These are phyloP conservation scores for Termitomyces sp. DNA, from an alignment of 768 basidiomycete species.

Conservation along the genomic window DNA sequence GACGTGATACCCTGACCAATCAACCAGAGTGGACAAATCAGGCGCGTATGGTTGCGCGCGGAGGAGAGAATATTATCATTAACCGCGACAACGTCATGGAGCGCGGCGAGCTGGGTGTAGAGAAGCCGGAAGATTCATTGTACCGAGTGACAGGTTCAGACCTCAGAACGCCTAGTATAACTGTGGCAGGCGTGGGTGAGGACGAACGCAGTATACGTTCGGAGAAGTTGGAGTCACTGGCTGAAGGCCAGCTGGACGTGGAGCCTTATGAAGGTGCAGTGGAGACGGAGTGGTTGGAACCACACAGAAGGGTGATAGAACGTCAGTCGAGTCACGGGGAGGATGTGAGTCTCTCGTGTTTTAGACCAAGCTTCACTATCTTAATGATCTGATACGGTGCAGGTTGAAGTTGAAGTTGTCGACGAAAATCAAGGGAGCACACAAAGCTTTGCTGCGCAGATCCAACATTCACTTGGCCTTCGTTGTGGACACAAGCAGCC, in stretches of 20 bases:
- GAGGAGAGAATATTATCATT: conserved; percentile 69
- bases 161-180: conserved; percentile 12
- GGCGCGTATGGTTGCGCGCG: conserved; percentile 61
- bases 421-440: conserved; percentile 24
- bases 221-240: conserved; percentile 5
- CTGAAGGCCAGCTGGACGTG: conserved; percentile 21
- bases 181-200: conserved; percentile 6
- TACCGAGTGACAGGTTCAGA: conserved; percentile 2
- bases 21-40: conserved; percentile 81
- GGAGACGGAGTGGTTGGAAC: conserved; percentile 64
- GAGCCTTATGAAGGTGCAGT: conserved; percentile 39
- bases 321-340: conserved; percentile 49
- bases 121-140: conserved; percentile 8
- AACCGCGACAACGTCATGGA: conserved; percentile 72
- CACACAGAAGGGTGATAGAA: conserved; percentile 62
- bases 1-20: conserved; percentile 41
- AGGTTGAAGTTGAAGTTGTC: conserved; percentile 64
- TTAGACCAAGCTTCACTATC: neutral
- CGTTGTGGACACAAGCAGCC: conserved; percentile 7
- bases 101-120: conserved; percentile 13
- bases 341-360: conserved; percentile 43
- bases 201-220: conserved; percentile 10
- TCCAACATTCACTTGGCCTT: conserved; percentile 8
- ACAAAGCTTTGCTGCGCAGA: conserved; percentile 9
- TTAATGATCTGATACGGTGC: neutral